Evolutionary conservation across 495 filamentous ascomycete species (phyloP).

Genomic region (Bathelium albidoporum): DNA sequence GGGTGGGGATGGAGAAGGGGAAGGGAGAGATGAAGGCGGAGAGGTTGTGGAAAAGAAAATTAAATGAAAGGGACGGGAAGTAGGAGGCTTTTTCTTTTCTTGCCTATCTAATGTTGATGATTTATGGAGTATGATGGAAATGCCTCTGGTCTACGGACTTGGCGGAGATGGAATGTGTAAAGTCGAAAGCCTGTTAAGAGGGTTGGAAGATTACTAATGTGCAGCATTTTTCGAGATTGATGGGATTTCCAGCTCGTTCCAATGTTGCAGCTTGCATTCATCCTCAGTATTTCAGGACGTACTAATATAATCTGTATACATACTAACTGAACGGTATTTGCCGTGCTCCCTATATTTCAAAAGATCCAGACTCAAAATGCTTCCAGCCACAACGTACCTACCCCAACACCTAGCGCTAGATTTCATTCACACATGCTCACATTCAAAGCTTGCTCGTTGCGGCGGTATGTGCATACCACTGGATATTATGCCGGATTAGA

Average conservation of each 20-base stretch:
- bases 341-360: neutral
- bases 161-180: neutral
- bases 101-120: neutral
- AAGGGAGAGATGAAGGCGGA: neutral
- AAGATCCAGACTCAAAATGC: neutral
- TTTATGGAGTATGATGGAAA: neutral
- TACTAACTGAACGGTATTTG: neutral
- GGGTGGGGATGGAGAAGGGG: neutral
- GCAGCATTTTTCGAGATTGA: neutral
- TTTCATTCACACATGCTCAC: neutral
- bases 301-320: neutral
- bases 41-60: neutral
- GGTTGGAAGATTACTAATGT: neutral
- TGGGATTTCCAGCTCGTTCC: neutral
- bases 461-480: neutral
- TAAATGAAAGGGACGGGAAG: neutral
- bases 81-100: neutral
- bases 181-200: too few relatives aligned
- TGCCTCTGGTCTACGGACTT: neutral
- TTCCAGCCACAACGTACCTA: neutral
- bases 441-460: neutral
- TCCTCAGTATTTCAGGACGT: neutral
- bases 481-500: neutral
- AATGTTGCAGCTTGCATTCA: neutral
- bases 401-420: slow-evolving; percentile 4